phyloP scores from a whole-genome alignment of 192 early-diverging fungal genomes.

The Rhizophagus clarus region DNA sequence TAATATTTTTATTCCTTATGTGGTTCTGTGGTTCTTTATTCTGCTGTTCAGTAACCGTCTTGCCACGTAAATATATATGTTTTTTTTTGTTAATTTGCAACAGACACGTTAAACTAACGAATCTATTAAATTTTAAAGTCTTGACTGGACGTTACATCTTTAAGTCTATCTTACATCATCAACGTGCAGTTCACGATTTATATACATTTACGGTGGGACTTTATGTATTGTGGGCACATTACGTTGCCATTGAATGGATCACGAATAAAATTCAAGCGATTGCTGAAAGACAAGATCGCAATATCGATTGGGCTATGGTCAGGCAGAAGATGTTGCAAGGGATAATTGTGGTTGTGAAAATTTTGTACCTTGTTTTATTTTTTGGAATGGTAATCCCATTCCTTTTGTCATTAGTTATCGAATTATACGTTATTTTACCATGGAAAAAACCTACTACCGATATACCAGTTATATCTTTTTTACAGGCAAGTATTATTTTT shows the following conservation, averaged over 20 bases:
- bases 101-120: neutral
- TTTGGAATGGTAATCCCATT: conserved; percentile 73
- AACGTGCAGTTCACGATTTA: conserved; percentile 74
- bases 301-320: conserved; percentile 23
- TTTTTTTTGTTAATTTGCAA: neutral
- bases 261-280: conserved; percentile 31
- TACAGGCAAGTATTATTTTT: conserved; percentile 41
- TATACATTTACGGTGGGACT: conserved; percentile 75
- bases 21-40: conserved; percentile 57
- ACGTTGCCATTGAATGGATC: conserved; percentile 38
- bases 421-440: conserved; percentile 73
- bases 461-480: conserved; percentile 27
- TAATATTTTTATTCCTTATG: conserved; percentile 54
- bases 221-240: conserved; percentile 46
- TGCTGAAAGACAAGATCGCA: conserved; percentile 11
- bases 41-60: conserved; percentile 48
- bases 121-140: conserved; percentile 42
- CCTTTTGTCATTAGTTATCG: conserved; percentile 66
- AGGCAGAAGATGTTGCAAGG: conserved; percentile 25
- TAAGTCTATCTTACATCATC: conserved; percentile 44
- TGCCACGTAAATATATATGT: conserved; percentile 41
- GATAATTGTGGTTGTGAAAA: conserved; percentile 40
- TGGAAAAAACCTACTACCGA: conserved; percentile 44
- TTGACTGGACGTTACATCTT: conserved; percentile 59
- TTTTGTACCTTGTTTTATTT: conserved; percentile 50